Evolutionary conservation across 2,329 filamentous ascomycete genomes (phyloP).

Genomic region (Teratosphaeriaceae sp.): DNA sequence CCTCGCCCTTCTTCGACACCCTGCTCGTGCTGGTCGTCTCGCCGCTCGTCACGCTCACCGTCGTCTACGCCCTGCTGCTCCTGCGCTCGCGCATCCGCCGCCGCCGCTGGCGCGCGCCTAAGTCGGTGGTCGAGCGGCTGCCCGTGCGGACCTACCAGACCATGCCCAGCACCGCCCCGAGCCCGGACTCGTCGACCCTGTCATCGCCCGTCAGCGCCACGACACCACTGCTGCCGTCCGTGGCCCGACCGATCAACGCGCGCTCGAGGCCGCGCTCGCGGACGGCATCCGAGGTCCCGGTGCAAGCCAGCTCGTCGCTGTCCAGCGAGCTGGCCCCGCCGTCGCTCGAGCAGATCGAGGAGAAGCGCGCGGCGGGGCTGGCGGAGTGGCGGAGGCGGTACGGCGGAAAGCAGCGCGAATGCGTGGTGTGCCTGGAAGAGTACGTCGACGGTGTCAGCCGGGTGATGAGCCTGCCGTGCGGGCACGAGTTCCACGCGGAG

Average conservation of each 20-base stretch:
- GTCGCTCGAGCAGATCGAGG: constrained; percentile 37
- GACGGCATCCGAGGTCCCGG: constrained; percentile 55
- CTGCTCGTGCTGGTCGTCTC: constrained; percentile 94
- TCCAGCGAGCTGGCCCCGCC: constrained; percentile 20
- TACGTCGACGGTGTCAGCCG: constrained; percentile 89
- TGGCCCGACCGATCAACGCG: constrained; percentile 34
- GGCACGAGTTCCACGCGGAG: constrained; percentile 94
- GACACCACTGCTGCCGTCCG: constrained; percentile 66
- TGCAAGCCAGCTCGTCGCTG: constrained; percentile 26
- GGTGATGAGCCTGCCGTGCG: constrained; percentile 96
- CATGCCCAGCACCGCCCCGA: constrained; percentile 56
- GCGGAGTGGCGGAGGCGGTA: constrained; percentile 53
- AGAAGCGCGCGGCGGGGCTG: constrained; percentile 46
- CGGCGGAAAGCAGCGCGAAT: constrained; percentile 68
- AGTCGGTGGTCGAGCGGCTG: constrained; percentile 89
- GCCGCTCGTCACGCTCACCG: constrained; percentile 81
- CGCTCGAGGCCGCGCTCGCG: constrained; percentile 56
- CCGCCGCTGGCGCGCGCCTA: constrained; percentile 91
- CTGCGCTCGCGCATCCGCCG: constrained; percentile 82
- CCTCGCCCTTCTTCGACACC: constrained; percentile 92
- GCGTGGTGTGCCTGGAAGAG: constrained; percentile 93
- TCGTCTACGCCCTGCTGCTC: constrained; percentile 85
- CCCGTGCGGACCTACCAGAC: constrained; percentile 94
- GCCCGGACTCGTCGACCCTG: constrained; percentile 41
- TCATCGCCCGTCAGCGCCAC: constrained; percentile 41